Evolutionary conservation across 1,139 yeast genomes (phyloP), one percentile per base, ranked within the genome.

Genomic region (Yamadazyma membranifaciens): DNA sequence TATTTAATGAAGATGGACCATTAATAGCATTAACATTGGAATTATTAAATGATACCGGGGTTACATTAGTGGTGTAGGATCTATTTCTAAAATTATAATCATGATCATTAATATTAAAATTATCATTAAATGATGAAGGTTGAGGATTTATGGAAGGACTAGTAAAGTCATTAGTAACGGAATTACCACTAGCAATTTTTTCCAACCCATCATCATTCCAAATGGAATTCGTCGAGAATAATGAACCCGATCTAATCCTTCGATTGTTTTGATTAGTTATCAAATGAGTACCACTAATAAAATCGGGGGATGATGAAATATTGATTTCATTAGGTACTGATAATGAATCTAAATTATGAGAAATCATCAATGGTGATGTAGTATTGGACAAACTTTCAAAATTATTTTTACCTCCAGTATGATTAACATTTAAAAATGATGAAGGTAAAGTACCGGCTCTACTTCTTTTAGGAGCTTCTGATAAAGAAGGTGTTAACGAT

Each of bases 371-470:
- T 2, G 54, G 54, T n/a, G 52, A 48, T 3, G 49, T 42, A 3
- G 51, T 41, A 31, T 35, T 36, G 28, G 44, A 41, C 9, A 47
- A 31, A 31, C 36, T 36, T 1, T 32, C 40, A 20, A 44, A 41
- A 25, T 35, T 41, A 12, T 37, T 26, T 20, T 36, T 27, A 4
- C 31, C 13, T 4, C 25, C 7, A 4, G 22, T 2, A 11, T 14
- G 14, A 25, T 22, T 32, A 11, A 44, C 32, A 35, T 41, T 46
- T 28, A 50, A 41, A 33, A 48, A 54, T 4, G 51, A 43, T 14
- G 56, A 45, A n/a, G 57, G 51, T 29, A 50, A 38, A 11, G 84
- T 79, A 2, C 83, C 83, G 3, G 84, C 78, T 50, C 84, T 65
- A 45, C 75, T 69, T 48, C 83, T 64, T 29, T 49, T 42, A 6